These are phyloP conservation scores for Chenopodium album DNA, from an alignment of 148 eudicot species.

Conservation along the genomic window DNA sequence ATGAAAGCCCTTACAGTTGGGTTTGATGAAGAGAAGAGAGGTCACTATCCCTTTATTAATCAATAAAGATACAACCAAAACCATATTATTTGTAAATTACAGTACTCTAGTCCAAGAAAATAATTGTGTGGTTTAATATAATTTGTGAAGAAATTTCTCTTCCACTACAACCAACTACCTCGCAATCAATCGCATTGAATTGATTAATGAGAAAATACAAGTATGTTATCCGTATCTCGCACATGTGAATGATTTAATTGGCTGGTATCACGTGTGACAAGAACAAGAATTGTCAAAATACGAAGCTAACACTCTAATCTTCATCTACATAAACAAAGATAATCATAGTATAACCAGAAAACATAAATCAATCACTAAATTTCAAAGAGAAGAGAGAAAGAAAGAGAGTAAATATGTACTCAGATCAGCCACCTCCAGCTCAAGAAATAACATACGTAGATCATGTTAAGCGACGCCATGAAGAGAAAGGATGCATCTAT, in stretches of 20 bases:
- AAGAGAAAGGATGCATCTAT: conserved; percentile 28
- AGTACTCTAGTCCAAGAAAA: background rate
- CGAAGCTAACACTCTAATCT: background rate
- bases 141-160: background rate
- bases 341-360: background rate
- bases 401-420: background rate
- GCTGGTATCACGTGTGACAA: background rate
- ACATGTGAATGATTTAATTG: conserved; percentile 17
- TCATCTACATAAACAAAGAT: background rate
- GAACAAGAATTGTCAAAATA: background rate
- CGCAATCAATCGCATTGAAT: background rate
- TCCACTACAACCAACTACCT: background rate
- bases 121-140: background rate
- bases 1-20: no score
- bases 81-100: no score
- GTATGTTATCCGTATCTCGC: conserved; percentile 4
- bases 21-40: no score
- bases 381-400: no score
- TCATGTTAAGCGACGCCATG: conserved; percentile 28
- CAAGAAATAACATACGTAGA: conserved; percentile 23
- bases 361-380: background rate
- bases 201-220: background rate
- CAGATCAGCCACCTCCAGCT: conserved; percentile 16
- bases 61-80: no score
- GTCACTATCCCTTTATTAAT: no score